Percentiles rank a stretch among this genome's conserved stretches.
These are phyloP conservation scores for Suhomyces choctaworum DNA, from an alignment of 1,139 yeast species.

Conservation along the genomic window DNA sequence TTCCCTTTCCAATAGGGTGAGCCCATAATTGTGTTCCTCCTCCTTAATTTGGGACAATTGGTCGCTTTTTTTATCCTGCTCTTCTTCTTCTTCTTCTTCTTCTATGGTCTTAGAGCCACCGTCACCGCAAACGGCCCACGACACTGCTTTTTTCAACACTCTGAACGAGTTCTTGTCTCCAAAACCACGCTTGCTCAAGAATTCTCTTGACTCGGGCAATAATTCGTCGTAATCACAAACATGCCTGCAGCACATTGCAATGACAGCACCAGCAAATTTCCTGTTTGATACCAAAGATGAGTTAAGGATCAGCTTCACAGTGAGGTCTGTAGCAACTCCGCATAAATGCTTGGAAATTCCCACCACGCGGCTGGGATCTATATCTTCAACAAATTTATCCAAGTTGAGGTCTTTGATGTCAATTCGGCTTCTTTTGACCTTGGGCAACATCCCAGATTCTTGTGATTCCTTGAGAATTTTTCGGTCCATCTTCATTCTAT, in stretches of 20 bases:
- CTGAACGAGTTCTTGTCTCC: conserved; percentile 45
- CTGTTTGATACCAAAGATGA: conserved; percentile 25
- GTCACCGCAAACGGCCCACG: conserved; percentile 84
- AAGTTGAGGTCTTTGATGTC: conserved; percentile 78
- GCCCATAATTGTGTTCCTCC: conserved; percentile 29
- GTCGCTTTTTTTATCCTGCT: not conserved
- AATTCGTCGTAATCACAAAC: conserved; percentile 62
- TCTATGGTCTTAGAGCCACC: conserved; percentile 38
- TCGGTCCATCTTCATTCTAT: conserved; percentile 74
- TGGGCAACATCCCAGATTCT: conserved; percentile 29
- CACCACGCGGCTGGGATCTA: conserved; percentile 34
- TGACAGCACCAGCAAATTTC: conserved; percentile 56
- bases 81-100: conserved; percentile 15
- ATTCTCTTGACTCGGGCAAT: conserved; percentile 49
- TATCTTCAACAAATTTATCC: conserved; percentile 42
- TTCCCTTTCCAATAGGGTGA: conserved; percentile 50
- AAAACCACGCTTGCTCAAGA: conserved; percentile 36
- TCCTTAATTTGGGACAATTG: not conserved
- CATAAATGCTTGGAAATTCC: conserved; percentile 87
- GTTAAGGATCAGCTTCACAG: conserved; percentile 64
- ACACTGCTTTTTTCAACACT: conserved; percentile 61
- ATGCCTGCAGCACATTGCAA: conserved; percentile 96
- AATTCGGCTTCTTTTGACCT: conserved; percentile 56
- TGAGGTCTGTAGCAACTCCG: conserved; percentile 91
- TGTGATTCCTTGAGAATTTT: conserved; percentile 59